phyloP scores from a whole-genome alignment of 495 filamentous ascomycete genomes.

The Hypoxylon subgilvum region DNA sequence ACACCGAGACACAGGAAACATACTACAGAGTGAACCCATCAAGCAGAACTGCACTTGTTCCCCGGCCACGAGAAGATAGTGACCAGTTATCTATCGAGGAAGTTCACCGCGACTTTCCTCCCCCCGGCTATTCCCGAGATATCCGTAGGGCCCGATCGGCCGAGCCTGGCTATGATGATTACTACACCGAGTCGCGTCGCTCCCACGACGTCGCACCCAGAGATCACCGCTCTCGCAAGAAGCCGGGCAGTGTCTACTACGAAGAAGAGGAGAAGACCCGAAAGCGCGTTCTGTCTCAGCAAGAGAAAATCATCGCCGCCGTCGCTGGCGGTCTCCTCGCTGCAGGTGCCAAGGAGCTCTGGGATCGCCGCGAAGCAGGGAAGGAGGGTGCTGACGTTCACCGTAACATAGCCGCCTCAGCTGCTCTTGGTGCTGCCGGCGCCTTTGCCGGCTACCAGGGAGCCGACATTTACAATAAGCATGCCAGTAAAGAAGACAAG shows the following conservation, averaged over 20 bases:
- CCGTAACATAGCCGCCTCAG: slow-evolving; percentile 58
- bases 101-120: slow-evolving; percentile 70
- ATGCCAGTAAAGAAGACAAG: slow-evolving; percentile 54
- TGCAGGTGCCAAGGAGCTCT: slow-evolving; percentile 62
- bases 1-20: slow-evolving; percentile 56
- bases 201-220: slow-evolving; percentile 44
- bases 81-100: slow-evolving; percentile 68
- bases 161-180: slow-evolving; percentile 52
- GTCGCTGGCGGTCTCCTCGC: slow-evolving; percentile 59
- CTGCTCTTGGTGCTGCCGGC: slow-evolving; percentile 61
- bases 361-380: slow-evolving; percentile 60
- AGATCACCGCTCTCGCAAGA: slow-evolving; percentile 53
- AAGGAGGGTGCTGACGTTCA: slow-evolving; percentile 51
- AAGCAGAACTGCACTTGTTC: slow-evolving; percentile 56
- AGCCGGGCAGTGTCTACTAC: slow-evolving; percentile 44
- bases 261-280: slow-evolving; percentile 53
- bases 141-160: slow-evolving; percentile 59
- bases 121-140: slow-evolving; percentile 61
- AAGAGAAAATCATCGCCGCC: slow-evolving; percentile 64
- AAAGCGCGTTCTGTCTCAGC: slow-evolving; percentile 58
- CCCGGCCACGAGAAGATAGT: slow-evolving; percentile 60
- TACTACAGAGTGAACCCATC: slow-evolving; percentile 52
- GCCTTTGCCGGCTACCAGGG: slow-evolving; percentile 62
- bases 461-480: slow-evolving; percentile 61
- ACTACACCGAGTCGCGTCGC: slow-evolving; percentile 52